Percentiles rank a stretch among this genome's conserved stretches.
Evolutionary conservation across 1,284 basidiomycete genomes (phyloP).

Genomic region (Boletus sp.): DNA sequence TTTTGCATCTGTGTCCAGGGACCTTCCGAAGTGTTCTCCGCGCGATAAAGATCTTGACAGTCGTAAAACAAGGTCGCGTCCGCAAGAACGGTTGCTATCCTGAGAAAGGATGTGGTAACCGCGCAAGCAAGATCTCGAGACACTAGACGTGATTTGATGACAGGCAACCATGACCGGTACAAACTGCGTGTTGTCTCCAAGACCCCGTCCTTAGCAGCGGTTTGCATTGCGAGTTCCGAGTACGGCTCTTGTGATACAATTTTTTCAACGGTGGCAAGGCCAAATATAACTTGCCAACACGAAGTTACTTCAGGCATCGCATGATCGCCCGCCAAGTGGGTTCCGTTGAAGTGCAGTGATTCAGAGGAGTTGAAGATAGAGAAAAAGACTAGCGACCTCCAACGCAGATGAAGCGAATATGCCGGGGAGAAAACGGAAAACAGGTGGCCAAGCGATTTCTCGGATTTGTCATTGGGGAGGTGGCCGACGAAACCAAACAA

Average conservation of each 20-base stretch:
- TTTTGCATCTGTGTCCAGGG: constrained; percentile 5
- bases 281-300: constrained; percentile 30
- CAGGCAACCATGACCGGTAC: constrained; percentile 40
- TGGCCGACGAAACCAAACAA: constrained; percentile 10
- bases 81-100: constrained; percentile 37
- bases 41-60: constrained; percentile 23
- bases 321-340: background rate
- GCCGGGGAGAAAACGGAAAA: constrained; percentile 18
- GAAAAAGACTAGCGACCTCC: constrained; percentile 20
- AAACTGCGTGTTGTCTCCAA: constrained; percentile 34
- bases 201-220: constrained; percentile 17
- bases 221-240: background rate
- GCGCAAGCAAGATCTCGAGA: constrained; percentile 28
- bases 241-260: constrained; percentile 8
- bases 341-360: background rate
- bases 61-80: constrained; percentile 37
- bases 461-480: background rate
- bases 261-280: constrained; percentile 29
- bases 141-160: constrained; percentile 24
- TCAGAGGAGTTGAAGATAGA: constrained; percentile 22
- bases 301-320: constrained; percentile 7
- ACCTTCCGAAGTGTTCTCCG: constrained; percentile 7
- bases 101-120: constrained; percentile 45
- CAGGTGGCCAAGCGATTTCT: constrained; percentile 6
- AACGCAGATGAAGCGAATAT: constrained; percentile 18